Percentiles rank a stretch among this genome's conserved stretches.
Evolutionary conservation across 768 basidiomycete genomes (phyloP).

Genomic region (Tricholoma matsutake): DNA sequence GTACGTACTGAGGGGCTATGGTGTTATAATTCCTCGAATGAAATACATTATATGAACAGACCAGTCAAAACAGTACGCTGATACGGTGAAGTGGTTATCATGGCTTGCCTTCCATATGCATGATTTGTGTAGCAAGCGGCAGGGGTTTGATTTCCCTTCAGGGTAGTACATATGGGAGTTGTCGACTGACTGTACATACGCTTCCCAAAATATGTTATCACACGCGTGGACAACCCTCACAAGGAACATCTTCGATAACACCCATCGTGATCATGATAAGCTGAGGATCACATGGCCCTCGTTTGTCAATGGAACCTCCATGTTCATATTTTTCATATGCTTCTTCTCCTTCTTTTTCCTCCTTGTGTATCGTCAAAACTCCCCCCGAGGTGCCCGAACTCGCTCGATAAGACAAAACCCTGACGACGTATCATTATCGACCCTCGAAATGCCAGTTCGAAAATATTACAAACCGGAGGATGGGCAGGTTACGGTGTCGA

Average conservation of each 20-base stretch:
- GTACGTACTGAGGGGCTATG: too few relatives aligned
- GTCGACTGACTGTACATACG: too few relatives aligned
- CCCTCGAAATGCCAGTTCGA: not conserved
- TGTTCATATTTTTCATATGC: not conserved
- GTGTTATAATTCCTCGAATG: too few relatives aligned
- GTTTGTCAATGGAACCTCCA: not conserved
- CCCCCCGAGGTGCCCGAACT: not conserved
- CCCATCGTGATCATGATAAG: not conserved
- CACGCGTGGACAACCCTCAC: not conserved
- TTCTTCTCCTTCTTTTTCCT: not conserved
- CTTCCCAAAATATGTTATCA: not conserved
- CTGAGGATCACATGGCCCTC: not conserved
- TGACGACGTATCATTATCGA: too few relatives aligned
- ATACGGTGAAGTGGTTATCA: constrained; percentile 94
- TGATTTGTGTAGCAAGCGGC: constrained; percentile 33
- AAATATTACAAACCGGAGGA: constrained; percentile 14
- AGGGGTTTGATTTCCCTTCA: constrained; percentile 53
- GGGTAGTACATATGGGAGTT: too few relatives aligned
- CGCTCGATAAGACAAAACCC: too few relatives aligned
- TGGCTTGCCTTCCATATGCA: constrained; percentile 79
- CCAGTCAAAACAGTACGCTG: constrained; percentile 23
- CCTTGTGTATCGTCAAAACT: not conserved
- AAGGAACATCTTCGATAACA: not conserved
- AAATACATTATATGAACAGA: too few relatives aligned
- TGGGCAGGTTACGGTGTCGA: constrained; percentile 44